These are phyloP conservation scores for Lavandula angustifolia DNA, from an alignment of 257 asterid genomes.

Conservation along the genomic window DNA sequence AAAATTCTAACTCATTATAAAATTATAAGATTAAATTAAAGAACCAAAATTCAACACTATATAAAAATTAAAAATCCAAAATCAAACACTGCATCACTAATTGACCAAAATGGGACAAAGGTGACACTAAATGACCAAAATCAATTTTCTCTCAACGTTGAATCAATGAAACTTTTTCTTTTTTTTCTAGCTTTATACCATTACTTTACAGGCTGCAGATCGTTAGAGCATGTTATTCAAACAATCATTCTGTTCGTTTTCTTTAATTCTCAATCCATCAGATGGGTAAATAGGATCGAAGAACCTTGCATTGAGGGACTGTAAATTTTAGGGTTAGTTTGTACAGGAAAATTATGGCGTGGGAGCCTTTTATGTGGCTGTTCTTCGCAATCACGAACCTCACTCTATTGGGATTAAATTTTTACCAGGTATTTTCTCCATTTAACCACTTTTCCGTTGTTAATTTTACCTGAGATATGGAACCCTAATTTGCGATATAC, in stretches of 20 bases:
- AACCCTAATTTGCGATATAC: background rate
- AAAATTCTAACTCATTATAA: no score
- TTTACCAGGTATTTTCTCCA: conserved; percentile 64
- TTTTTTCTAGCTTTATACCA: background rate
- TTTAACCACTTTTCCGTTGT: background rate
- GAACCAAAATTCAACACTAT: no score
- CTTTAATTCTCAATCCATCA: background rate
- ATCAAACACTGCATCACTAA: no score
- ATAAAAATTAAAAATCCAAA: no score
- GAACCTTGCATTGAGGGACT: background rate
- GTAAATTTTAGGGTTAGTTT: conserved; percentile 23
- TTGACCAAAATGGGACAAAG: no score
- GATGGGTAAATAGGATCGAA: conserved; percentile 14
- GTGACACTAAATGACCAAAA: no score
- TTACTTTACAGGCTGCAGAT: conserved; percentile 26
- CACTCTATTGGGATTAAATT: conserved; percentile 54
- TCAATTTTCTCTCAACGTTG: background rate
- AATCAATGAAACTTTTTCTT: background rate
- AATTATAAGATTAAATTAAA: no score
- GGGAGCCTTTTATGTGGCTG: conserved; percentile 71
- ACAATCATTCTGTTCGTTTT: background rate
- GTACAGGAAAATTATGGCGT: conserved; percentile 43
- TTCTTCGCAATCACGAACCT: conserved; percentile 54
- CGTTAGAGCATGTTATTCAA: conserved; percentile 14
- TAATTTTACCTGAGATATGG: background rate